Base-by-base conservation (phyloP, 306 rosid species). In the Herpetospermum pedunculosum region DNA sequence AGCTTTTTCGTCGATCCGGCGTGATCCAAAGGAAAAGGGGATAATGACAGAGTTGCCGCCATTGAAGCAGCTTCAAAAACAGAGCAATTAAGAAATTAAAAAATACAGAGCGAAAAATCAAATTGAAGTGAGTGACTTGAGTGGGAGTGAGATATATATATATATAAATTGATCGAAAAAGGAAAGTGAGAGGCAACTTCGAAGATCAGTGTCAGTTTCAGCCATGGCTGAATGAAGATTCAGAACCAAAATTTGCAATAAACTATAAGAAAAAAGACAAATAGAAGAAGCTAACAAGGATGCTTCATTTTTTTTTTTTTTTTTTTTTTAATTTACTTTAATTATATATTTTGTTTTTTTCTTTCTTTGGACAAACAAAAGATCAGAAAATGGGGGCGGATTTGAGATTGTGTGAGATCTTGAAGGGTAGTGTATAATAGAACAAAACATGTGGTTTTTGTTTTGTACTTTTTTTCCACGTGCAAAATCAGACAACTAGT, bases 1-100 rank as follows among this genome's bases (percentile, higher is more conserved):
- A 92, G 88, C 85, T 80, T 82, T 80, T 80, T 83, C 2, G 82
- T 26, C 10, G 41, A 16, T 41, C 13, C 52, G 3, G 5, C 35
- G 0, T 43, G 19, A 40, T 41, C 15, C 2, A 43, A 14, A 76
- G 60, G 25, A 79, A 64, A 26, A 75, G 72, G 19, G 47, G 72
- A 23, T 19, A 64, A 43, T 4, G 72, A 65, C 7, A 65, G 34
- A 65, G 72, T 4, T 1, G 69, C 70, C 70, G 70, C 70, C 70
- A 63, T 63, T 4, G 47, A 35, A 63, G 29, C 70, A 63, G 70
- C 47, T 35, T 63, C 28, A 62, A 62, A 28, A 62, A 32, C 44
- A 62, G 44, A 34, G 40, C 23, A 30, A 28, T 57, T 12, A 4
- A 13, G 1, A 26, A 52, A 52, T 21, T 8, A 55, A 55, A 0